These are phyloP conservation scores for Cladorrhinum samala DNA, from an alignment of 495 filamentous ascomycete species.

Conservation along the genomic window DNA sequence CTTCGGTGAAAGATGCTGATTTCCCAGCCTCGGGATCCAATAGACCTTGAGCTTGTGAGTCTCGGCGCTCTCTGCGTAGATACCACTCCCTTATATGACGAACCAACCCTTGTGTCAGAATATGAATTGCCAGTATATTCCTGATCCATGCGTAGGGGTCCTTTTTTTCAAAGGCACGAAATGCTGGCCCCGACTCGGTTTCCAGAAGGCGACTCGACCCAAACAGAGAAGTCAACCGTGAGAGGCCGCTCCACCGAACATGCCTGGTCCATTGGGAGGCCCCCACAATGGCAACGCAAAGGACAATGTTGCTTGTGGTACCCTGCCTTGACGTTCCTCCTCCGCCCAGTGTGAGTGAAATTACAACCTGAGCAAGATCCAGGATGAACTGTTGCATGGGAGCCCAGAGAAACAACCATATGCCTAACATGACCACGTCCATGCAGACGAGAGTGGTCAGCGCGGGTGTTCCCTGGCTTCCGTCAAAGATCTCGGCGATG, in stretches of 20 bases:
- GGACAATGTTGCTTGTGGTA: constrained; percentile 62
- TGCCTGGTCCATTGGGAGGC: constrained; percentile 56
- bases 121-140: constrained; percentile 75
- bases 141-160: constrained; percentile 47
- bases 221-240: constrained; percentile 34
- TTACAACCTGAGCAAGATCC: constrained; percentile 93
- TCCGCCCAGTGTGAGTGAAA: constrained; percentile 87
- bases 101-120: constrained; percentile 74
- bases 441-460: constrained; percentile 74
- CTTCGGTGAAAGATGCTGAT: constrained; percentile 26
- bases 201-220: constrained; percentile 36
- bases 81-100: constrained; percentile 58
- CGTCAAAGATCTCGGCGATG: constrained; percentile 48
- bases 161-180: constrained; percentile 40
- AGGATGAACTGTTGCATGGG: constrained; percentile 82
- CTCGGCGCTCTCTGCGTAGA: constrained; percentile 45
- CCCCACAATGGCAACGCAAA: constrained; percentile 80
- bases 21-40: constrained; percentile 46
- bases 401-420: constrained; percentile 88
- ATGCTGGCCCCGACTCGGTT: constrained; percentile 31
- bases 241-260: constrained; percentile 41
- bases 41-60: constrained; percentile 38
- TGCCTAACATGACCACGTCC: constrained; percentile 70
- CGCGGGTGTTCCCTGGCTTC: constrained; percentile 58
- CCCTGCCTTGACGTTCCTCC: constrained; percentile 71